These are phyloP conservation scores for Pisolithus tinctorius DNA, from an alignment of 768 basidiomycete genomes.

Conservation along the genomic window DNA sequence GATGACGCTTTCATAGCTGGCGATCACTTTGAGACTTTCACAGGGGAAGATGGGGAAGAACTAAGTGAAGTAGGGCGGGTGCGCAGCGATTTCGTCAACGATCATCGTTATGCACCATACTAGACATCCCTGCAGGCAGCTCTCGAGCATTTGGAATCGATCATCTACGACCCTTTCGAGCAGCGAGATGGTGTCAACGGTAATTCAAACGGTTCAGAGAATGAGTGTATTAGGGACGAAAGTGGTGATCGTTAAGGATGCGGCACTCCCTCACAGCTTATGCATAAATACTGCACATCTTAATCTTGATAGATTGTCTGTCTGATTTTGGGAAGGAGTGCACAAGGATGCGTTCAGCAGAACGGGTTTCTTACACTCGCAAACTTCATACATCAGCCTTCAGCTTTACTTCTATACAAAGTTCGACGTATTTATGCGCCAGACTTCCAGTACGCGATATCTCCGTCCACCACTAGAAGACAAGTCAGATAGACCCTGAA, in stretches of 20 bases:
- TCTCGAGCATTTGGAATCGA: constrained; percentile 75
- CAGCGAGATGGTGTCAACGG: constrained; percentile 12
- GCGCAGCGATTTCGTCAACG: constrained; percentile 81
- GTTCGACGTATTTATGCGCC: constrained; percentile 38
- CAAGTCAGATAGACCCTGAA: constrained; percentile 4
- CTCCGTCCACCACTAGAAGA: constrained; percentile 70
- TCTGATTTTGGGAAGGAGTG: too few species aligned
- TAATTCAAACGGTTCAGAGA: constrained; percentile 7
- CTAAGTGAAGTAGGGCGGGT: constrained; percentile 87
- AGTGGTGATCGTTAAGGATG: constrained; percentile 2
- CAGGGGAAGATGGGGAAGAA: constrained; percentile 55
- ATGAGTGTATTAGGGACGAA: constrained; percentile 11
- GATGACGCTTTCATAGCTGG: constrained; percentile 53
- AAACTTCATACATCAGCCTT: constrained; percentile 8
- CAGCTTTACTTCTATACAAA: constrained; percentile 2
- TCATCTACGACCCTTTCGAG: constrained; percentile 53
- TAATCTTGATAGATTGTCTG: too few species aligned
- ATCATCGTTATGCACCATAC: constrained; percentile 79
- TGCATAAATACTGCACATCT: too few species aligned
- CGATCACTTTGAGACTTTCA: constrained; percentile 44
- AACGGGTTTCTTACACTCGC: constrained; percentile 1
- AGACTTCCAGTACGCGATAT: constrained; percentile 90
- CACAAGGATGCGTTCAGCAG: background rate
- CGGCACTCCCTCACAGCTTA: too few species aligned
- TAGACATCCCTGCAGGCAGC: constrained; percentile 70